Base-by-base conservation (phyloP, 2,329 filamentous ascomycete species). In the Periglandula ipomoeae region DNA sequence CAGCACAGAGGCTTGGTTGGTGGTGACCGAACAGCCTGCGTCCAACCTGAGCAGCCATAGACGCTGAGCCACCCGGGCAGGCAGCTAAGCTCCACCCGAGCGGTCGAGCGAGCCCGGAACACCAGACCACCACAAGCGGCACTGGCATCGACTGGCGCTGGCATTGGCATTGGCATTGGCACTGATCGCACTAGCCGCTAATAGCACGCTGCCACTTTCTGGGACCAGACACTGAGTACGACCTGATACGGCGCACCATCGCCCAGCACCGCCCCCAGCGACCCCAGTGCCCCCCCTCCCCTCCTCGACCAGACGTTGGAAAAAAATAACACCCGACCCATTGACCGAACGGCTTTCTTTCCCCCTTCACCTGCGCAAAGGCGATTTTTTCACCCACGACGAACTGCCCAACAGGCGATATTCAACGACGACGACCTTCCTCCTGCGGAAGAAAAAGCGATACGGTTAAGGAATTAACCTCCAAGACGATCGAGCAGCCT, bases 401-500 rank as follows among this genome's bases (percentile, higher is more conserved):
- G 44, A 44, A 46, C 48, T 15, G 44, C 48, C 48, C 48, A 50
- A 43, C 30, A 40, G 48, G 39, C 40, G 32, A 38, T 35, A 44
- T 48, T 48, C 26, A 19, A 32, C 15, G 20, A 42, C 46, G 38
- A 41, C 38, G 22, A 41, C 22, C 22, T 41, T 26, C 3, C 38
- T n/a, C 13, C 13, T 22, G 22, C 22, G 41, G 41, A 39, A 44
- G 39, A 41, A 40, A 45, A 30, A 30, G 47, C 41, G 41, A 49
- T 19, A 22, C 34, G 40, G 41, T 30, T 23, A 20, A n/a, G 24
- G 22, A 11, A 32, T 23, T 26, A 39, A 19, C 48, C 48, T 32
- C 22, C n/a, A 17, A 46, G 44, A 48, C 52, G 53, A 55, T 51
- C 44, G 50, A 8, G 8, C 38, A 30, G 39, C 39, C 40, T 27